Percentiles rank a stretch among this genome's conserved stretches.
phyloP scores from a whole-genome alignment of 208 protist species.

The Wallacemonas sp. region DNA sequence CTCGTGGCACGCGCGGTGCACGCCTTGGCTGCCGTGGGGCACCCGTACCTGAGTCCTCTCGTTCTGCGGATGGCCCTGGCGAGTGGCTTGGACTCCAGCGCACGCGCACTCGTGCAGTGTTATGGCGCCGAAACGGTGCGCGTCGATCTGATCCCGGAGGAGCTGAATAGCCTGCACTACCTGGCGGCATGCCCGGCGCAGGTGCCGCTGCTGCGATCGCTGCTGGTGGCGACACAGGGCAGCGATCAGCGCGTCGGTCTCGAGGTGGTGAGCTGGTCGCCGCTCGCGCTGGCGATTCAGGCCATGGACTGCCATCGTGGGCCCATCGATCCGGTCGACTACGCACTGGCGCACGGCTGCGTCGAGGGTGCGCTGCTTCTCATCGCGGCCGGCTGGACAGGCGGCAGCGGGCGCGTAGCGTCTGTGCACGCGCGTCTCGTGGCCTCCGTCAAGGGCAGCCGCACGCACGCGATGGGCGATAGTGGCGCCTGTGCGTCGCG shows the following conservation, averaged over 20 bases:
- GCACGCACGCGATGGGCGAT: not conserved
- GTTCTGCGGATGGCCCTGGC: conserved; percentile 46
- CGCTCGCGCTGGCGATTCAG: conserved; percentile 23
- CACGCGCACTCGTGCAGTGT: conserved; percentile 49
- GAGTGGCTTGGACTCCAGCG: conserved; percentile 39
- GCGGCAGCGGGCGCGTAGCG: conserved; percentile 10
- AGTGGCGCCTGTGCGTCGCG: not conserved
- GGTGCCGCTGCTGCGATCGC: conserved; percentile 45
- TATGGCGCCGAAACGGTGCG: conserved; percentile 53
- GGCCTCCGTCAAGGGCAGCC: conserved; percentile 5
- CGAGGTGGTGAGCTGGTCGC: conserved; percentile 23
- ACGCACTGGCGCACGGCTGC: conserved; percentile 47
- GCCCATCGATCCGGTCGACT: conserved; percentile 49
- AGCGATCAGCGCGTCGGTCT: conserved; percentile 27
- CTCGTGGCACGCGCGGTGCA: conserved; percentile 43
- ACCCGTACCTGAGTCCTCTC: conserved; percentile 48
- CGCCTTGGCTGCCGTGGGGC: conserved; percentile 47
- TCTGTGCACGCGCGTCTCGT: conserved; percentile 12
- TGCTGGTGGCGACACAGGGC: conserved; percentile 33
- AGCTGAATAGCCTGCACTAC: conserved; percentile 59
- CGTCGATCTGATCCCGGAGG: conserved; percentile 40
- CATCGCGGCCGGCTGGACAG: conserved; percentile 38
- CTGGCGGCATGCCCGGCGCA: conserved; percentile 34
- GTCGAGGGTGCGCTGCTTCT: conserved; percentile 58
- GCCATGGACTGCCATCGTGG: conserved; percentile 14